These are phyloP conservation scores for Cryphonectria nitschkei DNA, from an alignment of 2,329 filamentous ascomycete genomes.

Conservation along the genomic window DNA sequence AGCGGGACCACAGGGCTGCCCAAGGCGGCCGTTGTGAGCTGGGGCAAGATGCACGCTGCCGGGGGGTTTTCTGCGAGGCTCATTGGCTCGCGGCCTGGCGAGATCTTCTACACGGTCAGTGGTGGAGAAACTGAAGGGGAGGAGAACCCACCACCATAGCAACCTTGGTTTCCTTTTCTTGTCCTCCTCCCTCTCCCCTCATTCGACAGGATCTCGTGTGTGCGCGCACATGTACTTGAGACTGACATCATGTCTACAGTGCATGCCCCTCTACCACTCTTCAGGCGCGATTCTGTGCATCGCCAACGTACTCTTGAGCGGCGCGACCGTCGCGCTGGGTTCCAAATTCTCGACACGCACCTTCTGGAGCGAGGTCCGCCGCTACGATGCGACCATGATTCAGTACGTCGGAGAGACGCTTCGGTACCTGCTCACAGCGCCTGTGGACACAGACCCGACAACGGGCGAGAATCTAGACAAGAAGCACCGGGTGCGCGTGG, in stretches of 20 bases:
- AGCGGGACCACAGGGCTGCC: slow-evolving; percentile 85
- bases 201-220: neutral
- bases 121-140: no score
- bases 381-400: slow-evolving; percentile 71
- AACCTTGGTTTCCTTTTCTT: no score
- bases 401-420: slow-evolving; percentile 91
- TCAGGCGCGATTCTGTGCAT: slow-evolving; percentile 76
- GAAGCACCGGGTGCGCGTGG: slow-evolving; percentile 72
- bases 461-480: slow-evolving; percentile 73
- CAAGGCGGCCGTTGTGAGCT: slow-evolving; percentile 78
- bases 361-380: slow-evolving; percentile 79
- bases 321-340: slow-evolving; percentile 71
- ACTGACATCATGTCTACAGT: slow-evolving; percentile 46
- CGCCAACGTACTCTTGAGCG: slow-evolving; percentile 59
- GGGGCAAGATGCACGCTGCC: slow-evolving; percentile 64
- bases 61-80: slow-evolving; percentile 57
- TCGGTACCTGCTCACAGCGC: slow-evolving; percentile 75
- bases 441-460: slow-evolving; percentile 61
- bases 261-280: slow-evolving; percentile 89
- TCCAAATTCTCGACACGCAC: slow-evolving; percentile 76
- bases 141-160: no score
- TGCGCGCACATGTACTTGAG: slow-evolving; percentile 1
- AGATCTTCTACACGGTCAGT: slow-evolving; percentile 75
- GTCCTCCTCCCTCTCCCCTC: slow-evolving; percentile 20
- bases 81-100: slow-evolving; percentile 61